Base-by-base conservation (phyloP, 2,329 filamentous ascomycete genomes). In the Diaporthe vaccinii region DNA sequence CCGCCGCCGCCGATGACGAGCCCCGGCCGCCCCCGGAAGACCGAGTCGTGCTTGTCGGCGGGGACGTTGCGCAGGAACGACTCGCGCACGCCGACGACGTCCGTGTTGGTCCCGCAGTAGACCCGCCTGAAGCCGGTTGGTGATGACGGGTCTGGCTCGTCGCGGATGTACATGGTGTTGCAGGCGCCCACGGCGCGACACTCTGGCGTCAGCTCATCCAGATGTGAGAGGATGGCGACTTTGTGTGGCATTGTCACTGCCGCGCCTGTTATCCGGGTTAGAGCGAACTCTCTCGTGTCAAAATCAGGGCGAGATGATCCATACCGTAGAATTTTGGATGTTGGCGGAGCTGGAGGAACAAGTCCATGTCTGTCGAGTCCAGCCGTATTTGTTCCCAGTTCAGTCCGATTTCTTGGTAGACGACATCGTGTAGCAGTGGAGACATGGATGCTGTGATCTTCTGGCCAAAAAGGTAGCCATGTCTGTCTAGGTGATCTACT, bases 161-260 rank as follows among this genome's bases (percentile, higher is more conserved):
- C 83, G 31, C 89, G 87, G 62, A 94, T 82, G 85, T 93, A 96
- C 71, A 96, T 89, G 0, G 94, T 97, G 86, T 97, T 96, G 83
- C 93, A 93, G 69, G 94, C 94, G 65, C 94, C 94, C 31, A 95
- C 92, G 49, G 92, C 91, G 68, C 89, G 88, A 78, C 91, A 94
- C 83, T 95, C 93, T 31, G 91, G 89, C 9, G 93, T 95, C 51
- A 96, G 86, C 72, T 92, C 90, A 80, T 96, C 94, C 12, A 96
- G 88, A 78, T 94, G 88, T 0, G 90, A 87, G 76, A 96, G 90
- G 81, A 96, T 95, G 79, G 91, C 88, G 36, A 96, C 90, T 83
- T 97, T 96, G 86, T 95, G 92, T 0, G 94, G 94, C 94, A 96
- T 97, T 28, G 94, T 96, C 51, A 96, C 91, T 4, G 93, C 91